Evolutionary conservation across 352 stramenopile species (phyloP), one percentile per base, ranked within the genome.

Genomic region (Phytophthora colocasiae): DNA sequence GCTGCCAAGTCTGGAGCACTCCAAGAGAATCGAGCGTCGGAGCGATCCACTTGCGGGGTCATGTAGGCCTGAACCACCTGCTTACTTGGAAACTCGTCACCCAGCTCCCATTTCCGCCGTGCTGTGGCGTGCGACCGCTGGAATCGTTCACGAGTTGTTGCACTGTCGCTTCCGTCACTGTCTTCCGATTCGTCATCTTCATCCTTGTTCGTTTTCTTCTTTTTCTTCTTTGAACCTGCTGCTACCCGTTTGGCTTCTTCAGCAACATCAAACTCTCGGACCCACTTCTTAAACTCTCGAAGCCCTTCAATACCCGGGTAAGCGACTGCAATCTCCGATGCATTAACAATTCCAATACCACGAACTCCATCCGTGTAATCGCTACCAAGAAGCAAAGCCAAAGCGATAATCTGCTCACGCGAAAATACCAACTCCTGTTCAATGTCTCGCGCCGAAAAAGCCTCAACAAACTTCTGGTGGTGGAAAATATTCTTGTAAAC

Each of bases 401-500:
- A 60, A 6, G 89, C 77, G 43, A 97, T 95, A 29, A 99, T 85
- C 47, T 97, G 85, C 39, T 98, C 86, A 34, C 92, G 91, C 15
- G 84, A 88, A 24, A 99, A 92, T 4, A 88, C 93, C 41, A 99
- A 76, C 61, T 99, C 97, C 27, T 77, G 78, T 63, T 98, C 67
- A 17, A 98, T 91, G 67, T 99, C 97, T 17, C 84, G 67, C 6
- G 94, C 90, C 36, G 87, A 91, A 74, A 99, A 99, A 2, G 91
- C 97, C 81, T 99, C 98, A 9, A 99, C 98, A 75, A 98, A 99
- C 69, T 99, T 99, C 55, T 98, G 88, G 59, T 99, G 95, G 59
- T 99, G 95, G 63, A 99, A 99, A 68, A 99, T 99, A 73, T 99
- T 99, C 67, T 98, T 98, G 83, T 99, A 99, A 15, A 99, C 89